Evolutionary conservation across 768 basidiomycete species (phyloP).

Genomic region (Fomitopsis serialis): DNA sequence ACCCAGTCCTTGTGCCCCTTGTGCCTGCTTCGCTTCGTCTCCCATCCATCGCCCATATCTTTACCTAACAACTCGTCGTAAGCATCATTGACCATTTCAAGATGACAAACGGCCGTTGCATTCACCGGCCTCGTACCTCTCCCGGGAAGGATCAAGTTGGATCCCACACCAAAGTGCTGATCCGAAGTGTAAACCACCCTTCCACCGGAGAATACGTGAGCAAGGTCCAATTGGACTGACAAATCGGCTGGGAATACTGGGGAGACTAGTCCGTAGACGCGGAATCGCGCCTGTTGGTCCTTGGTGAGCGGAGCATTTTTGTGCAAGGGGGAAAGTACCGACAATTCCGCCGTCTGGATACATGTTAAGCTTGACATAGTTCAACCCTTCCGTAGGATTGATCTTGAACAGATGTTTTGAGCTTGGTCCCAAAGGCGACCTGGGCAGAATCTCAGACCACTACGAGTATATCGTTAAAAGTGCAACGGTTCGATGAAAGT

Average conservation of each 20-base stretch:
- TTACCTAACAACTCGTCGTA: conserved; percentile 38
- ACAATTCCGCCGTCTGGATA: conserved; percentile 98
- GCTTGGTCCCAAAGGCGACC: conserved; percentile 70
- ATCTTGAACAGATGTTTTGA: conserved; percentile 88
- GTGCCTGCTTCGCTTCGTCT: conserved; percentile 83
- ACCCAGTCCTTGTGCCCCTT: conserved; percentile 89
- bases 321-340: conserved; percentile 24
- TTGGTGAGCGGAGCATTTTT: background rate
- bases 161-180: conserved; percentile 91
- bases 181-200: conserved; percentile 82
- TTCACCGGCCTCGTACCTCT: conserved; percentile 43
- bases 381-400: conserved; percentile 44
- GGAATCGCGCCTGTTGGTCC: conserved; percentile 71
- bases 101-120: background rate
- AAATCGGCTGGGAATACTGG: conserved; percentile 52
- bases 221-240: conserved; percentile 67
- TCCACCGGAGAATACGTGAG: conserved; percentile 87
- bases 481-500: too few species aligned
- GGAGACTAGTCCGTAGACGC: conserved; percentile 79
- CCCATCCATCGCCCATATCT: conserved; percentile 99
- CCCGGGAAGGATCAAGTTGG: conserved; percentile 88
- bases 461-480: too few species aligned
- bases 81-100: background rate
- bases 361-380: conserved; percentile 88
- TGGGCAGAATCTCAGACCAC: conserved; percentile 83